Base-by-base conservation (phyloP, 177 flowering plant species). In the Vitis hybrid region DNA sequence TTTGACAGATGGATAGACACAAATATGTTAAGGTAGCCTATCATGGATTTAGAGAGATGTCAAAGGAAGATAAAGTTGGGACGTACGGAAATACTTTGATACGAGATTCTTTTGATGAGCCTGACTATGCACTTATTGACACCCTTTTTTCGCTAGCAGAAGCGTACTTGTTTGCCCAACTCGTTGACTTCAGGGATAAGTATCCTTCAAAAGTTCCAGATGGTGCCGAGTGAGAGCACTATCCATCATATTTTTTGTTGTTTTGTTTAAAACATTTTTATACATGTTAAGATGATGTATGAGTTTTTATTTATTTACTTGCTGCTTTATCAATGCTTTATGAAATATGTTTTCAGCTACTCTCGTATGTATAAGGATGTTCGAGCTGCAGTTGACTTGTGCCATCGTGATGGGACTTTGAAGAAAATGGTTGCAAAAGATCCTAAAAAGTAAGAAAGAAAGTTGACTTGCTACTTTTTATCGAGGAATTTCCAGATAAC, bases 381-480 rank as follows among this genome's bases (percentile, higher is more conserved):
- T 73, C 85, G 99, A 70, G 93, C 99, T 74, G 99, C 99, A 56
- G 97, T 95, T 70, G 99, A 95, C 75, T 72, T 95, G 79, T 95
- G 99, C 78, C 99, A 95, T 76, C 97, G 99, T 68, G 99, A 95
- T 85, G 99, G 99, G 72, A 95, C 98, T 72, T 73, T 95, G 67
- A 95, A 95, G 81, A 87, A 88, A 79, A 95, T 95, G 97, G 99
- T 95, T 70, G 97, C 97, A 26, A 79, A 86, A 73, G 94, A 95
- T 80, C 99, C 99, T 68, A 81, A 82, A 75, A 84, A 79, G 99
- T 91, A 79, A 59, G 59, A 19, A 55, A 34, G 10, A 45, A 30
- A 45, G 34, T 65, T 23, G n/a, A 19, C 21, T 0, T 55, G 32
- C 50, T 7, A 6, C 0, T 55, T 55, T 14, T 10, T 12, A 55